phyloP scores from a whole-genome alignment of 1,284 basidiomycete genomes.

The Naganishia sp. region DNA sequence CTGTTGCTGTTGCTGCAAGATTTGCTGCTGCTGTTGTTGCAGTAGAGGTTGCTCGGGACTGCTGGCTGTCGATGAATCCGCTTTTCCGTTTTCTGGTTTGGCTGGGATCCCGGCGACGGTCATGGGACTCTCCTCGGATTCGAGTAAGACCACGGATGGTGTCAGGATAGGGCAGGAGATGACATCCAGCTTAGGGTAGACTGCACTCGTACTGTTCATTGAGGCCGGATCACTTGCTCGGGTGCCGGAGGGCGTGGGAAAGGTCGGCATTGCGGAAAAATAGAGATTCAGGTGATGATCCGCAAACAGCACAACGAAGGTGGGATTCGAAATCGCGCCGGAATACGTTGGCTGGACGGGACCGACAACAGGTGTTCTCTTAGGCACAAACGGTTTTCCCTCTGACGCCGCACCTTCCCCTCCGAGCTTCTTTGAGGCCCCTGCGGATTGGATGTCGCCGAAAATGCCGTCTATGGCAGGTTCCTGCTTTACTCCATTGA shows the following conservation, averaged over 20 bases:
- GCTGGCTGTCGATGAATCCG: slow-evolving; percentile 26
- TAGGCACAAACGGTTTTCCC: not conserved
- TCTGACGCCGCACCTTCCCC: not conserved
- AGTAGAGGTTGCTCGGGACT: slow-evolving; percentile 23
- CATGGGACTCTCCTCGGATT: not conserved
- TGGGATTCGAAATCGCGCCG: not conserved
- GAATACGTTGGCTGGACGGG: slow-evolving; percentile 21
- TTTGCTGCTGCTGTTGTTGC: slow-evolving; percentile 25
- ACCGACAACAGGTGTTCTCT: slow-evolving; percentile 1
- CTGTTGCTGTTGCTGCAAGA: slow-evolving; percentile 22
- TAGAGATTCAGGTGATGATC: slow-evolving; percentile 29
- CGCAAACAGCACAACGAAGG: slow-evolving; percentile 24
- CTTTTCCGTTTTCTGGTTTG: slow-evolving; percentile 9
- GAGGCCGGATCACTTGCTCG: slow-evolving; percentile 9
- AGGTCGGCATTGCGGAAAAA: slow-evolving; percentile 15
- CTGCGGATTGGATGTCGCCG: slow-evolving; percentile 1
- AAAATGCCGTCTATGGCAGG: slow-evolving; percentile 12
- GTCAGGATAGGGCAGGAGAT: slow-evolving; percentile 28
- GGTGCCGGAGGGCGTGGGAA: not conserved
- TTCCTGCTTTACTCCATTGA: slow-evolving; percentile 15
- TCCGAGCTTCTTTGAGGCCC: slow-evolving; percentile 4
- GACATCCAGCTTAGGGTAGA: slow-evolving; percentile 21
- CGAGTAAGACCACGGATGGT: slow-evolving; percentile 17
- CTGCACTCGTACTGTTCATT: not conserved
- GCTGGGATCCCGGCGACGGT: not conserved